Evolutionary conservation across 2,329 filamentous ascomycete species (phyloP), one percentile per base, ranked within the genome.

Genomic region (Venturia carpophila): DNA sequence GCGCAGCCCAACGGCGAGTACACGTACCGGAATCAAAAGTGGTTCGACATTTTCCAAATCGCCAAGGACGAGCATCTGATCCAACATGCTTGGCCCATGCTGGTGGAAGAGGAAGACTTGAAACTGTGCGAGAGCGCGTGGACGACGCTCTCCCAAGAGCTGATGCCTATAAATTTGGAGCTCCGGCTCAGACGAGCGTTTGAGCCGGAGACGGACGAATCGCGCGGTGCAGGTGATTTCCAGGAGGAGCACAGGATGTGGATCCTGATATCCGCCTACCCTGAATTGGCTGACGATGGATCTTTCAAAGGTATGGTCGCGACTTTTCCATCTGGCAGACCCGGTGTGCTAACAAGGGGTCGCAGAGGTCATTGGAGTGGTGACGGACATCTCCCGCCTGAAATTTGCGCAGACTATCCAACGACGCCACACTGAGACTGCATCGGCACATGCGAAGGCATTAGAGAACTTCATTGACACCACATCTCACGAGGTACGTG

Each of bases 181-280:
- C 34, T 43, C 24, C 47, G 63, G 7, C 62, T 64, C 19, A 75
- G 70, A 56, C 74, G 73, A 66, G 69, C 70, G 1, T 78, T 76
- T 75, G 68, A 66, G 3, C 71, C 68, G 64, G 70, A 64, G 66
- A 68, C 39, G 65, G 71, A 69, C 41, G 21, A 60, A n/a, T n/a
- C 52, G 5, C 30, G 13, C 37, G 60, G 30, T 24, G 42, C 43
- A 7, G 24, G 52, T n/a, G 27, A 27, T 30, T 43, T 27, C n/a
- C n/a, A n/a, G 17, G 61, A 68, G 3, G 67, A 71, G 10, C 34
- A 55, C 7, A 45, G 17, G 39, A 66, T 67, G 45, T 75, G 73
- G 73, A 70, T 75, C 17, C 62, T 74, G 6, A 70, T 71, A 60
- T 73, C 72, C 17, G 37, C 62, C 21, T 64, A 58, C 30, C 65